These are phyloP conservation scores for Rugonectria rugulosa DNA, from an alignment of 2,329 filamentous ascomycete genomes.

Conservation along the genomic window DNA sequence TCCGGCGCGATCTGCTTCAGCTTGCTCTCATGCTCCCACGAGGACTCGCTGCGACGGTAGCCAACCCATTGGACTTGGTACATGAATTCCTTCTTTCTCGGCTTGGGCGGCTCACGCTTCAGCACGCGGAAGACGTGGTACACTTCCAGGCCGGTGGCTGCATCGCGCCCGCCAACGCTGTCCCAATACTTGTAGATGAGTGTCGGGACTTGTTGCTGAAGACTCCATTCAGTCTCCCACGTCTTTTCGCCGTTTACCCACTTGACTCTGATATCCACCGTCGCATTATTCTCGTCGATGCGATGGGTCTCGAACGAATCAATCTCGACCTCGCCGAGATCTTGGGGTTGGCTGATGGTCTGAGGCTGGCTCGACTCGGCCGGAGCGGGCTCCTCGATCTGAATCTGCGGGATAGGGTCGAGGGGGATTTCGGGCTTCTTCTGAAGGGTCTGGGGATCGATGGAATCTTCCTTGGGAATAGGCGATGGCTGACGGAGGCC, in stretches of 20 bases:
- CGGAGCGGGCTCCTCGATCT: slow-evolving; percentile 11
- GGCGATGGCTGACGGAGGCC: background rate
- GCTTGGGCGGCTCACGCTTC: slow-evolving; percentile 29
- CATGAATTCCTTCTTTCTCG: slow-evolving; percentile 28
- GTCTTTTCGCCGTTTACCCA: slow-evolving; percentile 36
- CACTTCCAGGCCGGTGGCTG: slow-evolving; percentile 32
- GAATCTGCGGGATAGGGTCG: slow-evolving; percentile 4
- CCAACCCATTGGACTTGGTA: slow-evolving; percentile 40
- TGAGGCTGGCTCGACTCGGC: background rate
- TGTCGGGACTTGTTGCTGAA: slow-evolving; percentile 35
- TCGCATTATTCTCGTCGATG: slow-evolving; percentile 32
- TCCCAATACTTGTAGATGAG: slow-evolving; percentile 41
- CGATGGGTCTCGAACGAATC: slow-evolving; percentile 32
- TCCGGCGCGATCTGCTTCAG: slow-evolving; percentile 33
- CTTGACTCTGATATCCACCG: slow-evolving; percentile 34
- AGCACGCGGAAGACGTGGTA: slow-evolving; percentile 39
- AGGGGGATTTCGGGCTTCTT: background rate
- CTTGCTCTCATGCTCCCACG: slow-evolving; percentile 35
- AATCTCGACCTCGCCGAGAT: slow-evolving; percentile 32
- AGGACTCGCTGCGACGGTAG: slow-evolving; percentile 33
- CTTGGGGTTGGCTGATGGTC: background rate
- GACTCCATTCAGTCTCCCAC: slow-evolving; percentile 39
- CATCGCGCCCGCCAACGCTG: slow-evolving; percentile 31
- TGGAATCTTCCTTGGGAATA: background rate
- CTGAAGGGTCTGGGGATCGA: slow-evolving; percentile 5